Conservation (phyloP, 352 stramenopile genomes). For the Globisporangium spiculum region DNA sequence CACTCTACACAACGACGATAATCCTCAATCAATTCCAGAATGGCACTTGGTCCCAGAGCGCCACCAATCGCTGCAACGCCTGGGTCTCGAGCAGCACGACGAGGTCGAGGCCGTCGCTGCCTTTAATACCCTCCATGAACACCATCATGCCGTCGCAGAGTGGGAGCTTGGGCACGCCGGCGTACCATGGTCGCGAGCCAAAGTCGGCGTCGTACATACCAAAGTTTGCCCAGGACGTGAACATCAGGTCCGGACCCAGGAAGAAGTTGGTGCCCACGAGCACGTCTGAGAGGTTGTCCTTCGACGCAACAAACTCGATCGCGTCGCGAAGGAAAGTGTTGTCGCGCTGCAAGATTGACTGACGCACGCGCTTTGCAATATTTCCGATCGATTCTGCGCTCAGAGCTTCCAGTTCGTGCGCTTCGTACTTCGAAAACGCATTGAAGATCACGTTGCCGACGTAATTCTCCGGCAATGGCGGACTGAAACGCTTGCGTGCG, state of each 20-base stretch:
- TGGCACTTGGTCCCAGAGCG: slow-evolving; percentile 25
- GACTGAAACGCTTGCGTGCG: slow-evolving; percentile 36
- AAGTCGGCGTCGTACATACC: slow-evolving; percentile 66
- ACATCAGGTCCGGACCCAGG: slow-evolving; percentile 52
- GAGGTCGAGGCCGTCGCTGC: slow-evolving; percentile 34
- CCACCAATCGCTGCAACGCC: slow-evolving; percentile 35
- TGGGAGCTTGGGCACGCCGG: slow-evolving; percentile 28
- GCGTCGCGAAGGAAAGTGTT: slow-evolving; percentile 43
- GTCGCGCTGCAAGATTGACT: slow-evolving; percentile 38
- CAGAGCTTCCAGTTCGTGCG: slow-evolving; percentile 22
- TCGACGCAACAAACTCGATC: slow-evolving; percentile 42
- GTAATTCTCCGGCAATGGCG: slow-evolving; percentile 42
- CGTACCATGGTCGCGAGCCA: slow-evolving; percentile 35
- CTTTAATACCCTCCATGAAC: slow-evolving; percentile 43
- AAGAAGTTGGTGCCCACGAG: slow-evolving; percentile 43
- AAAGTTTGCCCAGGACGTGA: slow-evolving; percentile 56
- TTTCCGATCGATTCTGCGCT: slow-evolving; percentile 18
- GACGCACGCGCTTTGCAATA: slow-evolving; percentile 37
- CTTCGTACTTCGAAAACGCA: slow-evolving; percentile 35
- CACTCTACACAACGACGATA: not conserved
- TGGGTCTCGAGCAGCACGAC: slow-evolving; percentile 37
- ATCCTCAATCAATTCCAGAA: slow-evolving; percentile 5
- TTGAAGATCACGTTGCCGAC: slow-evolving; percentile 58
- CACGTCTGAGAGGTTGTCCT: slow-evolving; percentile 31
- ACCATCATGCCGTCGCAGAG: slow-evolving; percentile 43